Percentiles rank a stretch among this genome's conserved stretches.
These are phyloP conservation scores for Rugonectria rugulosa DNA, from an alignment of 2,329 filamentous ascomycete genomes.

Conservation along the genomic window DNA sequence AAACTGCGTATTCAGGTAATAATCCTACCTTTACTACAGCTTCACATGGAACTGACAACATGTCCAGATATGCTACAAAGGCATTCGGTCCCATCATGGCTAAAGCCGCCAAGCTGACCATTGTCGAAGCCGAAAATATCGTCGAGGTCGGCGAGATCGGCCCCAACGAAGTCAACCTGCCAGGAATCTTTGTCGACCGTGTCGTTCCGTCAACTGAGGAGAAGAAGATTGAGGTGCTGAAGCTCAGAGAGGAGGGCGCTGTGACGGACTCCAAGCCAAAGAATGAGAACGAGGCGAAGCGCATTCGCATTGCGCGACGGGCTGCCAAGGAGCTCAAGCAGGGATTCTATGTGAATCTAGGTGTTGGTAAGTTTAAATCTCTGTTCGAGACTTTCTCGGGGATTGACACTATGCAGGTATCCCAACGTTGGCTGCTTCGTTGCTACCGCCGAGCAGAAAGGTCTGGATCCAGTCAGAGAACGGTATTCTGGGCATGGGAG, in stretches of 20 bases:
- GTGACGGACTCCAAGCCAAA: slow-evolving; percentile 50
- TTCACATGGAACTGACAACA: neutral
- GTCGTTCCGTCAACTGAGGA: slow-evolving; percentile 76
- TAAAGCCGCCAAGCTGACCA: slow-evolving; percentile 78
- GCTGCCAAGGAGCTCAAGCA: slow-evolving; percentile 83
- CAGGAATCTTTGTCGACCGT: slow-evolving; percentile 83
- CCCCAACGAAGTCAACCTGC: slow-evolving; percentile 78
- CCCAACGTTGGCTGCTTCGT: slow-evolving; percentile 83
- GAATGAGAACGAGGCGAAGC: slow-evolving; percentile 58
- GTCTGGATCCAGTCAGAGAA: slow-evolving; percentile 91
- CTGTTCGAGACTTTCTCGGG: too few relatives aligned
- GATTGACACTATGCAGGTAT: slow-evolving; percentile 59
- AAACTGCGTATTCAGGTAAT: slow-evolving; percentile 80
- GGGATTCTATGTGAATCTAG: slow-evolving; percentile 82
- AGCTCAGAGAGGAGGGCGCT: slow-evolving; percentile 57
- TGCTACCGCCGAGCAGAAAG: slow-evolving; percentile 70
- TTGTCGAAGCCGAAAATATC: slow-evolving; percentile 87
- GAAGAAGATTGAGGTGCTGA: slow-evolving; percentile 77
- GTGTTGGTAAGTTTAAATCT: slow-evolving; percentile 58
- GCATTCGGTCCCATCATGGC: slow-evolving; percentile 81
- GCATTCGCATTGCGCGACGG: slow-evolving; percentile 77
- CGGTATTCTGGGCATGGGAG: slow-evolving; percentile 83
- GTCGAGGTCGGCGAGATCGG: slow-evolving; percentile 77
- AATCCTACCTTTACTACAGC: slow-evolving; percentile 17
- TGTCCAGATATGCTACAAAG: slow-evolving; percentile 71